Conservation (phyloP, 2,329 filamentous ascomycete species). For the Penicillium sp. region DNA sequence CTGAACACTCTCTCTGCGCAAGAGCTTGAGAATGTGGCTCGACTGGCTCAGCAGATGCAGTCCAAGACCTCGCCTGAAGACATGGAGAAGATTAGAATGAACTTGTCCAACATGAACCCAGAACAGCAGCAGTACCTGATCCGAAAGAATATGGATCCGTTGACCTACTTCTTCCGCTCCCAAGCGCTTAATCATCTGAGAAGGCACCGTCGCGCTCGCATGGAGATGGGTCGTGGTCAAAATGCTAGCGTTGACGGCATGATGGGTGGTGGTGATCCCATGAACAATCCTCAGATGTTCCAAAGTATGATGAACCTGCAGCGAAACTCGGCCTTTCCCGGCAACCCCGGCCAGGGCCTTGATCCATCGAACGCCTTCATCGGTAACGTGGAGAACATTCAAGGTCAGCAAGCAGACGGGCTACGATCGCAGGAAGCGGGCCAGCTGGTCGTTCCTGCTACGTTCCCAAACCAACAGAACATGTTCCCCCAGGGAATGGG, state of each 20-base stretch:
- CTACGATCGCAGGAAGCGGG: constrained; percentile 57
- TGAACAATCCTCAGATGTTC: constrained; percentile 38
- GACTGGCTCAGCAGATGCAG: constrained; percentile 46
- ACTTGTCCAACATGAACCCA: constrained; percentile 43
- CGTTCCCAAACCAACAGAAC: constrained; percentile 40
- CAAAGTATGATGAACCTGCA: constrained; percentile 41
- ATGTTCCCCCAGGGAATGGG: constrained; percentile 42
- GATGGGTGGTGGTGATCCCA: constrained; percentile 36
- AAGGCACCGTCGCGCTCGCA: constrained; percentile 29
- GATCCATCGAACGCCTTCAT: constrained; percentile 35
- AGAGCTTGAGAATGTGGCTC: constrained; percentile 44
- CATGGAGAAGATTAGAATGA: constrained; percentile 46
- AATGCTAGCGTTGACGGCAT: constrained; percentile 27
- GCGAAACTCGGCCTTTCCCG: constrained; percentile 34
- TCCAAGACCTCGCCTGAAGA: constrained; percentile 42
- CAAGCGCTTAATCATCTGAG: constrained; percentile 44
- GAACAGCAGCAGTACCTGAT: constrained; percentile 46
- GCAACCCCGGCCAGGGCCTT: constrained; percentile 30
- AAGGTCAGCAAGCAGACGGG: constrained; percentile 59
- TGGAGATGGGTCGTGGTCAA: constrained; percentile 31
- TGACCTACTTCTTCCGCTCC: constrained; percentile 49
- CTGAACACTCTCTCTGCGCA: constrained; percentile 35
- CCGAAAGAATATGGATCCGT: constrained; percentile 45
- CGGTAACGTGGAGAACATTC: constrained; percentile 50
- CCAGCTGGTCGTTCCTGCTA: constrained; percentile 60